Base-by-base conservation (phyloP, 2,329 filamentous ascomycete genomes). In the Triangularia verruculosa region DNA sequence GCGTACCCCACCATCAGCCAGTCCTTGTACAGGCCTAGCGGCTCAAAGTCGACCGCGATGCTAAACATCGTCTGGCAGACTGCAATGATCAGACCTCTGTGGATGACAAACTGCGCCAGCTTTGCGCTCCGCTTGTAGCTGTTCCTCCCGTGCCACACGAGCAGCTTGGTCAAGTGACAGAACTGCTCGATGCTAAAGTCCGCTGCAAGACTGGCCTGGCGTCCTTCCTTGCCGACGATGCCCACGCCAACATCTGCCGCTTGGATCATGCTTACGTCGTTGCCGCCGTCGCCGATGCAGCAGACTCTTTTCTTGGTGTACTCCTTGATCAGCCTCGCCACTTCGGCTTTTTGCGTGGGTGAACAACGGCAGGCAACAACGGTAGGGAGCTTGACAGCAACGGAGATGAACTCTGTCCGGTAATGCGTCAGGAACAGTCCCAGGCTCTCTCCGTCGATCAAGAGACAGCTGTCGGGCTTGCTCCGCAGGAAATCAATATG, bases 261-360 rank as follows among this genome's bases (percentile, higher is more conserved):
- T 80, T 98, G 95, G 70, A 99, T 99, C 95, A 99, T 99, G 70
- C 90, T 94, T 4, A 99, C 95, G 75, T 99, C 96, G 77, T 99
- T 99, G 71, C 96, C 95, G 69, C 95, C 95, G 73, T 99, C 95
- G 39, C 95, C 95, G 70, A 99, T 99, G 74, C 95, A 98, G 78
- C 93, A 97, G 15, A 98, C 91, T 13, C 96, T 90, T 77, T 98
- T 98, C 76, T 92, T 93, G 20, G 95, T 99, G 77, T 92, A 89
- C 58, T 90, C 86, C 66, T 93, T 92, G 78, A 99, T 99, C 57
- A 98, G 84, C 69, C 86, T 88, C 9, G 96, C 95, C 43, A 99
- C 85, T 71, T 98, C 94, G 51, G 95, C 96, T 77, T 99, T 99
- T 73, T 99, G 95, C 0, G 92, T 97, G 0, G 95, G 96, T 7